Base-by-base conservation (phyloP, 352 stramenopile species). In the Phytophthora melonis region DNA sequence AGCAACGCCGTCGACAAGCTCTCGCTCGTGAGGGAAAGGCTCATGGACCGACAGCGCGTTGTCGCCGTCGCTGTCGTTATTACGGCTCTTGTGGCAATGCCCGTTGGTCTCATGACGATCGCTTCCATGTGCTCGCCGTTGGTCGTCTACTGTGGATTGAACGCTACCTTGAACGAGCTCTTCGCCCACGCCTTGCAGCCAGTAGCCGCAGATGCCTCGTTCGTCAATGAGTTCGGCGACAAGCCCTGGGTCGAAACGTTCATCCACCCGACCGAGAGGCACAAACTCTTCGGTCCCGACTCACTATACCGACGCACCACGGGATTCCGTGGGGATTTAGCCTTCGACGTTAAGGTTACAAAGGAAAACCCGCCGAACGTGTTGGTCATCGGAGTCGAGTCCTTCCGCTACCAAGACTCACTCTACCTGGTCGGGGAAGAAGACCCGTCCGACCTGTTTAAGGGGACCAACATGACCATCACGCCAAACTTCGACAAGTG, bases 331-430 rank as follows among this genome's bases (percentile, higher is more conserved):
- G 83, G 81, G 8, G 32, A 70, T 1, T 41, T 83, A 19, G 72
- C 77, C 10, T 88, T 90, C 41, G 61, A 89, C 56, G 69, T 90
- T 13, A 58, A 56, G 1, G 61, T 89, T 3, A 45, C 83, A 16
- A 49, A 63, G 1, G 58, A 63, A 1, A 63, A 89, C 41, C 80
- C 66, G 0, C 81, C 83, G 0, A 91, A 87, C 49, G 83, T 89
- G 1, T 14, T 91, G 8, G 67, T 91, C 10, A 73, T 91, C 10
- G 76, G 62, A 13, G 70, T 91, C 21, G 81, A 91, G 62, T 91
- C 83, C 30, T 88, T 89, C 54, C 79, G 83, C 10, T 81, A 80
- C 56, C 73, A 78, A 25, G 83, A 90, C 61, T 90, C 79, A 1
- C 70, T 72, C 19, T 88, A 87, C 36, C 69, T 90, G 3, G 77